Percentiles rank a stretch among this genome's conserved stretches.
phyloP scores from a whole-genome alignment of 139 green algal species.

The Chlamydomonas applanata region DNA sequence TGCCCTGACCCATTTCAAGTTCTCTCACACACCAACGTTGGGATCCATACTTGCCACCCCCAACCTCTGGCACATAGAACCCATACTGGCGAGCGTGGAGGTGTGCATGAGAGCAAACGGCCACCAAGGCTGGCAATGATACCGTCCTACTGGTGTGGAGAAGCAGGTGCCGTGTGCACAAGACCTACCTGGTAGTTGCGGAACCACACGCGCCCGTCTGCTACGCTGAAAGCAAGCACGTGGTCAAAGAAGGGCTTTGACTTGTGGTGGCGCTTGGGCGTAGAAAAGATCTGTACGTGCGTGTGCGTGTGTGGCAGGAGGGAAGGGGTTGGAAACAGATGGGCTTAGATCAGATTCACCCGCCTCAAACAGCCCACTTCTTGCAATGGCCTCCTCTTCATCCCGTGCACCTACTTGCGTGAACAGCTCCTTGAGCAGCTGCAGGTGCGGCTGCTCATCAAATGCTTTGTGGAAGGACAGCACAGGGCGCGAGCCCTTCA shows the following conservation, averaged over 20 bases:
- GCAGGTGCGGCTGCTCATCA: constrained; percentile 85
- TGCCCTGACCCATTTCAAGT: no score
- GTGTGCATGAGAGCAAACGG: no score
- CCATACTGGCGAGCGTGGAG: no score
- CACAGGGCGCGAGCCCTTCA: constrained; percentile 83
- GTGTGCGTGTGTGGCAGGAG: background rate
- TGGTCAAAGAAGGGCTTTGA: constrained; percentile 98
- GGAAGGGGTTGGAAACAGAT: background rate
- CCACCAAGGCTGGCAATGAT: no score
- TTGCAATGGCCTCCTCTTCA: no score
- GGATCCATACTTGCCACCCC: no score
- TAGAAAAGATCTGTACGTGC: constrained; percentile 73
- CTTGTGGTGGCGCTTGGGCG: constrained; percentile 84
- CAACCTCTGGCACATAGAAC: no score
- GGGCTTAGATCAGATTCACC: background rate
- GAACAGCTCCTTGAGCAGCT: constrained; percentile 93
- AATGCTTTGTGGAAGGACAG: constrained; percentile 70
- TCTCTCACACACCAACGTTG: no score
- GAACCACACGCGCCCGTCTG: constrained; percentile 91
- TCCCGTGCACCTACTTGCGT: constrained; percentile 40
- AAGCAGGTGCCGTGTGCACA: background rate
- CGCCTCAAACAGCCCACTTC: no score
- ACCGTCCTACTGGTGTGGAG: no score
- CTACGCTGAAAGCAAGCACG: constrained; percentile 83
- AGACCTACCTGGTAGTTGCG: constrained; percentile 94